Evolutionary conservation across 768 basidiomycete species (phyloP).

Genomic region (Collybiopsis luxurians): DNA sequence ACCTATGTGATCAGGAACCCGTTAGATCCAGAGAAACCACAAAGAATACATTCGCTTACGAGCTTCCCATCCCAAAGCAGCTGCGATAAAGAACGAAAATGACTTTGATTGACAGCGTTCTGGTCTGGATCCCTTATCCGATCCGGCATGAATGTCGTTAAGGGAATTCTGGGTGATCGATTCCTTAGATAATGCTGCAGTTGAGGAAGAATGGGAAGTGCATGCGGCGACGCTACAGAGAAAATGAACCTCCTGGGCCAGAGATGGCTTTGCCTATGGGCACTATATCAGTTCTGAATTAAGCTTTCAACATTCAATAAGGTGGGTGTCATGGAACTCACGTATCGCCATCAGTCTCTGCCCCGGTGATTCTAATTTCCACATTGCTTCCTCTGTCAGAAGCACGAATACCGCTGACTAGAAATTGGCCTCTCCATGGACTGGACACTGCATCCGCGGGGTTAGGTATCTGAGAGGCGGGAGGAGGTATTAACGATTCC

Average conservation of each 20-base stretch:
- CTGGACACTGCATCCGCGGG: conserved; percentile 19
- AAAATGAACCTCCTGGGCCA: conserved; percentile 52
- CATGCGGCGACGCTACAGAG: conserved; percentile 38
- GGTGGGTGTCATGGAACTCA: conserved; percentile 31
- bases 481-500: conserved; percentile 55
- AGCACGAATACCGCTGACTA: conserved; percentile 46
- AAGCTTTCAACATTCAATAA: not conserved
- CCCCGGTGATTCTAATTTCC: conserved; percentile 57
- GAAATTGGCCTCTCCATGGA: conserved; percentile 59
- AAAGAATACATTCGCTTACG: conserved; percentile 31
- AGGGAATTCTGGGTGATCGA: conserved; percentile 27
- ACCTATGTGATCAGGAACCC: conserved; percentile 29
- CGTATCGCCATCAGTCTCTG: conserved; percentile 73
- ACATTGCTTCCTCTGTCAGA: conserved; percentile 47
- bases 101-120: conserved; percentile 48
- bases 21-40: not conserved
- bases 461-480: conserved; percentile 21
- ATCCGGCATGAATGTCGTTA: conserved; percentile 65
- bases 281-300: conserved; percentile 10
- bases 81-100: conserved; percentile 53
- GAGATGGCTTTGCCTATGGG: conserved; percentile 43
- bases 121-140: conserved; percentile 47
- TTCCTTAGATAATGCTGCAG: conserved; percentile 1
- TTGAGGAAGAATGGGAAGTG: conserved; percentile 33
- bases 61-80: conserved; percentile 50